A percentile compares a stretch with the other conserved stretches of the same genome.
Evolutionary conservation across 768 basidiomycete species (phyloP).

Genomic region (Crassisporium funariophilum): DNA sequence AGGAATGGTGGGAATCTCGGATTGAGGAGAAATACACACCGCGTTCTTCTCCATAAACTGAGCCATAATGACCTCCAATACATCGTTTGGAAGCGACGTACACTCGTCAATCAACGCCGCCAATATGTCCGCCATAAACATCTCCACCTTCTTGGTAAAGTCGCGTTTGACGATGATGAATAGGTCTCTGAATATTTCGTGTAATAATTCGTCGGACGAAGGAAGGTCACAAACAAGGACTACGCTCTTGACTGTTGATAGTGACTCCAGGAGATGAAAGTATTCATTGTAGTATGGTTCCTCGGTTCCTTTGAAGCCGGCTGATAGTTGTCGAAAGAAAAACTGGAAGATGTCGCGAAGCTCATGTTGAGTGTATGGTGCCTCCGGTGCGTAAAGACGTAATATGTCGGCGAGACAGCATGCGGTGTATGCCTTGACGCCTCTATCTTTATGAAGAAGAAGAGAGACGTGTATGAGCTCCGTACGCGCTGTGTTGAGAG

Average conservation of each 20-base stretch:
- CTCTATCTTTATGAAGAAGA: conserved; percentile 92
- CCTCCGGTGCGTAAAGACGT: conserved; percentile 93
- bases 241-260: conserved; percentile 93
- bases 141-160: conserved; percentile 76
- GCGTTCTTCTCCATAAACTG: conserved; percentile 84
- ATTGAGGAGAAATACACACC: conserved; percentile 34
- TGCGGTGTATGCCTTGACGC: conserved; percentile 92
- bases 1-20: conserved; percentile 1
- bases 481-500: conserved; percentile 68
- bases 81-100: conserved; percentile 71
- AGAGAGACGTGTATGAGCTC: conserved; percentile 82
- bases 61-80: conserved; percentile 78
- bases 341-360: conserved; percentile 97
- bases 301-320: conserved; percentile 74
- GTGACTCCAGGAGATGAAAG: conserved; percentile 90
- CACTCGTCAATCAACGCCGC: conserved; percentile 89
- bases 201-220: conserved; percentile 81
- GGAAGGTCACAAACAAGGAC: conserved; percentile 93
- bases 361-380: conserved; percentile 88
- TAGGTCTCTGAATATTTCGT: conserved; percentile 80
- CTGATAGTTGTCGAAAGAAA: conserved; percentile 84
- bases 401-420: conserved; percentile 96
- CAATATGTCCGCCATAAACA: conserved; percentile 88
- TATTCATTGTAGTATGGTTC: conserved; percentile 90
- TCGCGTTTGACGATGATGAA: conserved; percentile 79